A percentile compares a stretch with the other conserved stretches of the same genome.
Evolutionary conservation across 148 eudicot genomes (phyloP).

Genomic region (Persicaria tinctoria): DNA sequence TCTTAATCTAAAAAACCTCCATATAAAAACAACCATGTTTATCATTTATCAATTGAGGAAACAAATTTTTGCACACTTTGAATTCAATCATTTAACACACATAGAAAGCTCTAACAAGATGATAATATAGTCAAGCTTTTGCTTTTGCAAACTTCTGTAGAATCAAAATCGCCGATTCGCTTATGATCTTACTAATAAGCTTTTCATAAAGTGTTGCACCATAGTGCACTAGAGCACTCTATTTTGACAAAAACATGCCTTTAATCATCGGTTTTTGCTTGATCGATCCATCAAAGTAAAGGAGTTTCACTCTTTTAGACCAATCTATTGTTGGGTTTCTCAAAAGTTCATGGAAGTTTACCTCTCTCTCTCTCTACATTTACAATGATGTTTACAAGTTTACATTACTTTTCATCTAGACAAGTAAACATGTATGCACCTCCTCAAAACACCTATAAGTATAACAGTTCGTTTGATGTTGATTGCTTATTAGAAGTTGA

Average conservation of each 20-base stretch:
- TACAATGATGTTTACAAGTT: not conserved
- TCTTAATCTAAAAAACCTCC: not conserved
- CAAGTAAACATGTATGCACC: not conserved
- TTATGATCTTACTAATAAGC: not conserved
- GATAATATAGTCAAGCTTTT: not conserved
- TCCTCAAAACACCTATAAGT: not conserved
- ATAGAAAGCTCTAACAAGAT: not conserved
- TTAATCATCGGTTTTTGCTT: not conserved
- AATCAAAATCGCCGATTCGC: not conserved
- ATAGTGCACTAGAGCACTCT: slow-evolving; percentile 7
- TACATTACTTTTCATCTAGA: not conserved
- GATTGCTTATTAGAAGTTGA: no score
- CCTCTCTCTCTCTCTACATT: not conserved
- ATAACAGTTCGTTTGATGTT: no score
- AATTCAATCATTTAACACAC: not conserved
- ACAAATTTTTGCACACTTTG: not conserved
- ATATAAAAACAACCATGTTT: not conserved
- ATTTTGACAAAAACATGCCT: slow-evolving; percentile 4
- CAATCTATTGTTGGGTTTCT: not conserved
- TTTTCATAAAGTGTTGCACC: not conserved
- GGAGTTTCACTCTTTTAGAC: not conserved
- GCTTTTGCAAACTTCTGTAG: not conserved
- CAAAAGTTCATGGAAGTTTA: not conserved
- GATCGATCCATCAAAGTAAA: slow-evolving; percentile 9
- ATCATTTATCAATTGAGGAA: not conserved